Percentiles rank a stretch among this genome's conserved stretches.
These are phyloP conservation scores for Kwoniella europaea DNA, from an alignment of 768 basidiomycete genomes.

Conservation along the genomic window DNA sequence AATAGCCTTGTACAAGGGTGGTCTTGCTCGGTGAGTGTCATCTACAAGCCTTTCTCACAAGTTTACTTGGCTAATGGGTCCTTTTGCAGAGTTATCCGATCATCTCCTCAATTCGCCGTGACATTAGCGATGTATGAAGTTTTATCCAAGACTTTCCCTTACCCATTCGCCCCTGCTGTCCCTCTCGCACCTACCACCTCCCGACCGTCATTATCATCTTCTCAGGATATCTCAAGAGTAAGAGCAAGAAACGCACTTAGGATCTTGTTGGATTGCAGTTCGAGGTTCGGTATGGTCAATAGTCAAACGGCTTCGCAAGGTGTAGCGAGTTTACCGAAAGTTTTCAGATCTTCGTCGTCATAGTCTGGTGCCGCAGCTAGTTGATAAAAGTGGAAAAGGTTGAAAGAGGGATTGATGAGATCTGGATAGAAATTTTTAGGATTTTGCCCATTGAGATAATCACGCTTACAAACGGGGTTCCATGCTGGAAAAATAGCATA, in stretches of 20 bases:
- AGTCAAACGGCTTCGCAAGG: slow-evolving; percentile 32
- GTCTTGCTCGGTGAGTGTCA: slow-evolving; percentile 38
- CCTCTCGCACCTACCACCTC: slow-evolving; percentile 61
- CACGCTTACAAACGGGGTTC: neutral
- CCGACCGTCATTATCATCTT: slow-evolving; percentile 70
- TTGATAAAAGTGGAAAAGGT: neutral
- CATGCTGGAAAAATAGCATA: neutral
- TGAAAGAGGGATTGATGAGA: neutral
- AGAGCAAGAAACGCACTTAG: slow-evolving; percentile 94
- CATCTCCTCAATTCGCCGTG: slow-evolving; percentile 78
- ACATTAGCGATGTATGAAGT: slow-evolving; percentile 49
- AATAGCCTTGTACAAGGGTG: slow-evolving; percentile 68
- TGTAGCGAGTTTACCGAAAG: slow-evolving; percentile 38
- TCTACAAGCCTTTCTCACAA: too few species aligned
- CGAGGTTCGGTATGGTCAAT: slow-evolving; percentile 52
- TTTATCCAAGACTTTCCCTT: slow-evolving; percentile 59
- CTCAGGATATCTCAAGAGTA: slow-evolving; percentile 84
- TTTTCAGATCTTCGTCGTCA: slow-evolving; percentile 24
- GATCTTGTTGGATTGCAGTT: slow-evolving; percentile 55
- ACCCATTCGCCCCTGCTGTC: slow-evolving; percentile 70
- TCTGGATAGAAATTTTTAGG: neutral
- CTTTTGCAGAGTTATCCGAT: slow-evolving; percentile 37
- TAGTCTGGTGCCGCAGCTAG: neutral
- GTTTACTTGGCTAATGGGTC: neutral
- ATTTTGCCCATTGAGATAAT: neutral